A percentile compares a stretch with the other conserved stretches of the same genome.
These are phyloP conservation scores for Tuber calosporum DNA, from an alignment of 495 filamentous ascomycete species.

Conservation along the genomic window DNA sequence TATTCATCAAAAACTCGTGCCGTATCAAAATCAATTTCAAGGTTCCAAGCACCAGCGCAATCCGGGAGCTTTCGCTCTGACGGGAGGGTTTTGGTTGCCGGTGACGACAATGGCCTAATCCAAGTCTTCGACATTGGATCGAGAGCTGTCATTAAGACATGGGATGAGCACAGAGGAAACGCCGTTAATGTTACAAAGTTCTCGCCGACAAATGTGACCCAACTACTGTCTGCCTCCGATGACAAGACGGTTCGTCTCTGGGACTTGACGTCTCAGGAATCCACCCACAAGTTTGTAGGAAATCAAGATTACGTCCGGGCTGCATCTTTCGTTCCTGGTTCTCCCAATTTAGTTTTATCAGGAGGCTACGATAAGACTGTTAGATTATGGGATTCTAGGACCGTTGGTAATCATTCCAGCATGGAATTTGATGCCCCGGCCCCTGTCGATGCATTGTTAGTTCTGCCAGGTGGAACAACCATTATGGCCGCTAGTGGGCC, in stretches of 20 bases:
- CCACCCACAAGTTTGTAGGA: slow-evolving; percentile 69
- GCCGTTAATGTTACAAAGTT: slow-evolving; percentile 88
- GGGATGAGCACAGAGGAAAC: slow-evolving; percentile 81
- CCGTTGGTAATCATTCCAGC: slow-evolving; percentile 47
- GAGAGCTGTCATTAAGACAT: slow-evolving; percentile 88
- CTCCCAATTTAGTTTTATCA: slow-evolving; percentile 66
- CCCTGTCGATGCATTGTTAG: slow-evolving; percentile 76
- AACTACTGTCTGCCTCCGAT: slow-evolving; percentile 74
- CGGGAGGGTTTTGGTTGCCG: slow-evolving; percentile 79
- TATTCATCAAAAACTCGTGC: slow-evolving; percentile 84
- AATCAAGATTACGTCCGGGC: slow-evolving; percentile 87
- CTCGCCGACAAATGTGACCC: slow-evolving; percentile 76
- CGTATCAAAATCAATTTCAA: slow-evolving; percentile 79
- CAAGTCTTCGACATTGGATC: slow-evolving; percentile 90
- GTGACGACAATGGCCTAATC: slow-evolving; percentile 80
- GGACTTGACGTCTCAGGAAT: slow-evolving; percentile 77
- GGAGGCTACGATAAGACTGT: slow-evolving; percentile 94
- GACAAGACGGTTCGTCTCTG: slow-evolving; percentile 87
- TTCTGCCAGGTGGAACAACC: slow-evolving; percentile 77
- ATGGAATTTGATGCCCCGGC: slow-evolving; percentile 91
- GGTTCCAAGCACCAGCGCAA: slow-evolving; percentile 83
- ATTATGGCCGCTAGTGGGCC: slow-evolving; percentile 77
- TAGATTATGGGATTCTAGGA: slow-evolving; percentile 80
- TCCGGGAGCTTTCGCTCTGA: slow-evolving; percentile 80
- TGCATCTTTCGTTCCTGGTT: slow-evolving; percentile 77